These are phyloP conservation scores for Vitis amurensis DNA, from an alignment of 164 flowering plant species.

Conservation along the genomic window DNA sequence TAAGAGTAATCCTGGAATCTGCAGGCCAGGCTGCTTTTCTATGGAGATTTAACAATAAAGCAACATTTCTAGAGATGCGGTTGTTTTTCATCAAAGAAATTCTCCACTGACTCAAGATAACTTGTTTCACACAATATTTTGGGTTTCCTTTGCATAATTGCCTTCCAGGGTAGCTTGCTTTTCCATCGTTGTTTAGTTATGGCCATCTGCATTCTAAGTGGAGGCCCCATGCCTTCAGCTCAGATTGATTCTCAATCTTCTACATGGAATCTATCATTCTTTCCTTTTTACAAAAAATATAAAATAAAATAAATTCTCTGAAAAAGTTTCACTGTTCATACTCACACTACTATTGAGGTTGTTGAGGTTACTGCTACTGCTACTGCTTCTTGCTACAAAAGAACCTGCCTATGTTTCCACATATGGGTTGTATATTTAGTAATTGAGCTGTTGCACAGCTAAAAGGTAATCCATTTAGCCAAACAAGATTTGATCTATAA, in stretches of 20 bases:
- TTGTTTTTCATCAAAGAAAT: constrained; percentile 21
- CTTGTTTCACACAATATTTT: constrained; percentile 21
- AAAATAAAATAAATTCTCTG: no score
- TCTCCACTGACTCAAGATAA: constrained; percentile 17
- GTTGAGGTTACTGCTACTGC: no score
- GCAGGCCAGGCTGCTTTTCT: constrained; percentile 28
- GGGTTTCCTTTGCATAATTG: constrained; percentile 3
- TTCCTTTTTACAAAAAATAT: no score
- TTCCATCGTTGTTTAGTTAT: constrained; percentile 1
- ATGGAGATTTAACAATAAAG: constrained; percentile 21
- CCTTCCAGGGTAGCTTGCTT: not conserved
- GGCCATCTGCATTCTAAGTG: not conserved
- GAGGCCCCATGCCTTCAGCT: not conserved
- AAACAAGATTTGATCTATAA: no score
- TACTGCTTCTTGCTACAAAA: no score
- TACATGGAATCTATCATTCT: no score
- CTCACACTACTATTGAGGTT: no score
- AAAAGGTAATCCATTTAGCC: no score
- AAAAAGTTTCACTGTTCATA: no score
- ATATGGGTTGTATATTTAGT: no score
- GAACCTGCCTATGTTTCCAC: no score
- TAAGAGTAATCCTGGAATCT: constrained; percentile 29
- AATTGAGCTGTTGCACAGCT: no score
- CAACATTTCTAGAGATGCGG: constrained; percentile 12
- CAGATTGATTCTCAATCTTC: not conserved